phyloP scores from a whole-genome alignment of 2,329 filamentous ascomycete species.

The Gremmenia infestans region DNA sequence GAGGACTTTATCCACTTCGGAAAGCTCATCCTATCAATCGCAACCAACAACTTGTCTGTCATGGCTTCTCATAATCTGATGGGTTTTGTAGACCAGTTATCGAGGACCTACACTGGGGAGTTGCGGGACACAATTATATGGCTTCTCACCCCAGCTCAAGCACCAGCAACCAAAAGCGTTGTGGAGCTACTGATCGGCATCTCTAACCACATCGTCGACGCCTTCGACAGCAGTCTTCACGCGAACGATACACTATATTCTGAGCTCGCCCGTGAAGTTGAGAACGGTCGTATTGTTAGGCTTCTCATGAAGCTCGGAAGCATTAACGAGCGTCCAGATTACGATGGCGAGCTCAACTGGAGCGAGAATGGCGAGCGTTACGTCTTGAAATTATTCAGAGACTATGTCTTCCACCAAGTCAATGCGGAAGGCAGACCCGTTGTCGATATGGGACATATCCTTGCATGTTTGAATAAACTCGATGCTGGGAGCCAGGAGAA shows the following conservation, averaged over 20 bases:
- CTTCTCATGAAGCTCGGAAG: conserved; percentile 78
- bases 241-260: conserved; percentile 68
- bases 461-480: conserved; percentile 83
- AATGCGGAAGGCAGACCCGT: conserved; percentile 79
- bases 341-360: conserved; percentile 73
- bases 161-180: conserved; percentile 61
- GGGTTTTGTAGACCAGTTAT: conserved; percentile 70
- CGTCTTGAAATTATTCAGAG: conserved; percentile 88
- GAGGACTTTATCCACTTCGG: conserved; percentile 85
- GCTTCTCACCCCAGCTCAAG: conserved; percentile 65
- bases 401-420: conserved; percentile 96
- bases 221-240: conserved; percentile 76
- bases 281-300: conserved; percentile 82
- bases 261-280: conserved; percentile 73
- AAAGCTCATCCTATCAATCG: conserved; percentile 75
- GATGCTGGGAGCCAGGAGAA: conserved; percentile 86
- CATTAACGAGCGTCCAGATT: conserved; percentile 86
- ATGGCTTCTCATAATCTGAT: conserved; percentile 55
- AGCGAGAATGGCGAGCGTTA: conserved; percentile 91
- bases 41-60: conserved; percentile 57
- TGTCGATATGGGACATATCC: conserved; percentile 80
- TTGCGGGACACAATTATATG: conserved; percentile 76
- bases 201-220: conserved; percentile 67
- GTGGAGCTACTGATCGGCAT: conserved; percentile 77
- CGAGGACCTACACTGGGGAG: conserved; percentile 70